A percentile compares a stretch with the other conserved stretches of the same genome.
Conservation (phyloP, 2,329 filamentous ascomycete species). For the Colletotrichum musicola region DNA sequence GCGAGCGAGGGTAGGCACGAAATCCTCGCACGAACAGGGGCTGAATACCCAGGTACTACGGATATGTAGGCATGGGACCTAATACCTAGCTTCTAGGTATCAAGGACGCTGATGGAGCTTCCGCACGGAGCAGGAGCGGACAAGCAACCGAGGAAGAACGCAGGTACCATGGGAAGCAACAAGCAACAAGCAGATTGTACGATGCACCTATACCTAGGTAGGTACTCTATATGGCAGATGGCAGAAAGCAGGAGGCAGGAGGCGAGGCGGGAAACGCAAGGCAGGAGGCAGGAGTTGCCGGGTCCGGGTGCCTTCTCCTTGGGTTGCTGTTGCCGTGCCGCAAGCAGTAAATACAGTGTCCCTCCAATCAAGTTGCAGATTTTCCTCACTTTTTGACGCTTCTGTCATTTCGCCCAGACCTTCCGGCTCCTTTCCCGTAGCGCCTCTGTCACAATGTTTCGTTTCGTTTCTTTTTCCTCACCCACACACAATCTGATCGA, state of each 20-base stretch:
- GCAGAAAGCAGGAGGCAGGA: background rate
- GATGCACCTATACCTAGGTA: background rate
- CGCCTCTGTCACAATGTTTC: conserved; percentile 27
- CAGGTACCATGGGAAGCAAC: background rate
- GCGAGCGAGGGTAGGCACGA: no score
- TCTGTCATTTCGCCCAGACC: conserved; percentile 32
- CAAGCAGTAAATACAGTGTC: no score
- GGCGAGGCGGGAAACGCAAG: background rate
- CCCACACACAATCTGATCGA: conserved; percentile 10
- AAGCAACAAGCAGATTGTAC: background rate
- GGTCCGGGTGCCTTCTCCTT: background rate
- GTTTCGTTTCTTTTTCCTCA: conserved; percentile 33
- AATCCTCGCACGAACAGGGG: no score
- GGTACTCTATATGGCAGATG: background rate
- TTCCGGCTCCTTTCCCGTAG: conserved; percentile 30
- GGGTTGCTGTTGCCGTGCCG: background rate
- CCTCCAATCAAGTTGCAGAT: background rate
- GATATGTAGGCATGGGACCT: background rate
- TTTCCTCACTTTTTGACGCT: conserved; percentile 11
- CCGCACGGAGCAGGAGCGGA: background rate
- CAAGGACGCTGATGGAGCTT: no score
- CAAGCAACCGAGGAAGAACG: background rate
- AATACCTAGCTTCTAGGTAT: no score
- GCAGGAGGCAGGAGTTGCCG: background rate
- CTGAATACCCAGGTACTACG: background rate